Evolutionary conservation across 1,139 yeast genomes (phyloP).

Genomic region (Meyerozyma guilliermondii): DNA sequence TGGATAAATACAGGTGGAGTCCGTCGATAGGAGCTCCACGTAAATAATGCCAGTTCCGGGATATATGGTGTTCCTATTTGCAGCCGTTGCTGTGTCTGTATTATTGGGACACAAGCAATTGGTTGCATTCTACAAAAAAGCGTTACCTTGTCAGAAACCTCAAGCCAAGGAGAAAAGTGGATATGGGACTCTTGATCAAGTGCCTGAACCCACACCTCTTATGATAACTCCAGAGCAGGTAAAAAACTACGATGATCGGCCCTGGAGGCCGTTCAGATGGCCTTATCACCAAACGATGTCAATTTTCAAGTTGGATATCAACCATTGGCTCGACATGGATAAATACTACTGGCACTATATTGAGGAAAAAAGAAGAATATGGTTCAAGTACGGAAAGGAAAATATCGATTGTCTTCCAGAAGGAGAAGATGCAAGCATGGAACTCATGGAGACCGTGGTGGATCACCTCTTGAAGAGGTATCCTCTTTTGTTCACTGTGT

Average conservation of each 20-base stretch:
- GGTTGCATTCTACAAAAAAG: not conserved
- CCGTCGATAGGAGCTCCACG: not conserved
- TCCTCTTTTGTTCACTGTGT: conserved; percentile 54
- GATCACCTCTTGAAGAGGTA: conserved; percentile 58
- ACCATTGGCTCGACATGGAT: conserved; percentile 80
- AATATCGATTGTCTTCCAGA: conserved; percentile 68
- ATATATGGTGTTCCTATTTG: not conserved
- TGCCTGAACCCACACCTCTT: conserved; percentile 54
- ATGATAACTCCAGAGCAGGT: conserved; percentile 66
- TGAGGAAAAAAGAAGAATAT: conserved; percentile 55
- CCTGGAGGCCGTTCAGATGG: conserved; percentile 80
- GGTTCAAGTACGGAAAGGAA: conserved; percentile 53
- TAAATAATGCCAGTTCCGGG: not conserved
- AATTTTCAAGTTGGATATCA: conserved; percentile 60
- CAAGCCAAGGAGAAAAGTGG: conserved; percentile 5
- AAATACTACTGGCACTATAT: conserved; percentile 65
- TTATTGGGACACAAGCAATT: not conserved
- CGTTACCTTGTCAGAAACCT: not conserved
- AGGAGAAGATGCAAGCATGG: conserved; percentile 56
- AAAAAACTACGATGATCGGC: conserved; percentile 61
- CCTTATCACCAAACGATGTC: conserved; percentile 81
- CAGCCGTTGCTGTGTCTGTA: conserved; percentile 1
- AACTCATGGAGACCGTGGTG: conserved; percentile 58
- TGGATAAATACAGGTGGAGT: not conserved
- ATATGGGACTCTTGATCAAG: conserved; percentile 14